phyloP scores from a whole-genome alignment of 495 filamentous ascomycete genomes.

The Parathielavia hyrcaniae region DNA sequence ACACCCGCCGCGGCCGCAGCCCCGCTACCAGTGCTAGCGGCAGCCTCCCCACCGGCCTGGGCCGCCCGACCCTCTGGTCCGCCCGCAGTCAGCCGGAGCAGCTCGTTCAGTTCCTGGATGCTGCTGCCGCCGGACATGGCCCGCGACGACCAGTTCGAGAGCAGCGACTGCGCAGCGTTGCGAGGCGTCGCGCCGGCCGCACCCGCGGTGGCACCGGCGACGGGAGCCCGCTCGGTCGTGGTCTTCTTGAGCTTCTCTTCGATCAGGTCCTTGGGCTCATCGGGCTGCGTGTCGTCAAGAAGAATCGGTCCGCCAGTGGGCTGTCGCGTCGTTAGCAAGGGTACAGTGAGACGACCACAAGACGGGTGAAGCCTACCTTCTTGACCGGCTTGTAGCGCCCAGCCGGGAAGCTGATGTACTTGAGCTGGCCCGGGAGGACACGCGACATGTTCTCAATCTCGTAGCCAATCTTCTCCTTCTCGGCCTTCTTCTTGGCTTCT shows the following conservation, averaged over 20 bases:
- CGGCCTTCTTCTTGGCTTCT: constrained; percentile 70
- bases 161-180: constrained; percentile 16
- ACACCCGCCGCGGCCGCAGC: constrained; percentile 73
- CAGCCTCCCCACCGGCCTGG: constrained; percentile 2
- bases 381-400: constrained; percentile 91
- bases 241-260: constrained; percentile 83
- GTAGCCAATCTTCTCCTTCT: constrained; percentile 96
- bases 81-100: constrained; percentile 21
- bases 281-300: constrained; percentile 75
- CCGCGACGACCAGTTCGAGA: constrained; percentile 14
- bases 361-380: constrained; percentile 56
- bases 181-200: constrained; percentile 19
- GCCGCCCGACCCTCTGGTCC: constrained; percentile 18
- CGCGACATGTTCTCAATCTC: constrained; percentile 95
- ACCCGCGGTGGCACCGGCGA: constrained; percentile 32
- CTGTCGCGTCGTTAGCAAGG: constrained; percentile 49
- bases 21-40: constrained; percentile 38
- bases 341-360: constrained; percentile 1
- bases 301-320: constrained; percentile 92
- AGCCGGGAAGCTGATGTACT: constrained; percentile 86
- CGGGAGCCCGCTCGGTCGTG: constrained; percentile 56
- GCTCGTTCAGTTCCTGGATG: constrained; percentile 36
- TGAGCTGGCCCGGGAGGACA: constrained; percentile 87
- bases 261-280: constrained; percentile 68
- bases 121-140: constrained; percentile 2